Evolutionary conservation across 768 basidiomycete species (phyloP), one percentile per base, ranked within the genome.

Genomic region (Suillus luteus): DNA sequence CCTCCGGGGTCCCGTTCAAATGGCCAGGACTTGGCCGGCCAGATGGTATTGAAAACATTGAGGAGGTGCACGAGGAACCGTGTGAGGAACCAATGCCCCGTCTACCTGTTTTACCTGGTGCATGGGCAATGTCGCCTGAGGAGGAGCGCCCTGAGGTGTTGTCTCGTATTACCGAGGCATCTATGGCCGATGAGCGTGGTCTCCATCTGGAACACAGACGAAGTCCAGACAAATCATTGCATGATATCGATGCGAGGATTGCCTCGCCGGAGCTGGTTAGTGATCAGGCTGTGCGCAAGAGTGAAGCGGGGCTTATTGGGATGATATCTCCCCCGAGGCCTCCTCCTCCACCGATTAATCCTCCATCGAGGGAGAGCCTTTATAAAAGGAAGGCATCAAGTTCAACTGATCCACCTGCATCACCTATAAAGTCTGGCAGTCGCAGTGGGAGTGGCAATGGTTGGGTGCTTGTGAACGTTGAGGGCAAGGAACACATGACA

Each of bases 401-500:
- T 41, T 71, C 71, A 51, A 67, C 67, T 49, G 65, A 66, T 40
- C 66, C 67, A 31, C 77, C 68, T 19, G 72, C 68, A 14, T 77
- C 76, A 38, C 75, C 76, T 41, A 76, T 70, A 55, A 73, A 78
- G 68, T 69, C 77, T 48, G 75, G 71, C 33, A 71, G 69, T 59
- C 67, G 70, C 63, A 76, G 75, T 55, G 77, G 77, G 48, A 80
- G 77, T 51, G 81, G 82, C 17, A 77, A 85, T 68, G 87, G 87
- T 31, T 89, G 87, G 87, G 87, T 89, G 2, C 76, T 89, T 31
- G 84, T 89, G 43, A 88, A 86, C 59, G 82, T 88, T 17, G 86
- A 86, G 64, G 79, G 80, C 37, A 75, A 76, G 65, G 75, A 73
- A 58, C 78, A 74, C 51, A 63, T 59, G 51, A 68, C 67, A 43